Evolutionary conservation across 306 rosid species (phyloP).

Genomic region (Cucumis cinereus): DNA sequence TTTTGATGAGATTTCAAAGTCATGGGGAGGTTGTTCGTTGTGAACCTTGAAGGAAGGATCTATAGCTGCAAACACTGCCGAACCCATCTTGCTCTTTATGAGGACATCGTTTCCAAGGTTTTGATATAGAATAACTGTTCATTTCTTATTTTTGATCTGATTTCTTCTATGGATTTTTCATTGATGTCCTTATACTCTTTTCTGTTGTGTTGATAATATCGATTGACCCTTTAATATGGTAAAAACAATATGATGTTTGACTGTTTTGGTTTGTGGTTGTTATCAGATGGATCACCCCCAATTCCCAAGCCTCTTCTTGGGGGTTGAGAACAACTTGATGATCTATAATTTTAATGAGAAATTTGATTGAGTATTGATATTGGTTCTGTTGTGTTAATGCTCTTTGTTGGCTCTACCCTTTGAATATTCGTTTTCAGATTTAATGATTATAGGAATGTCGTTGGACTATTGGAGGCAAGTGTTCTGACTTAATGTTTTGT

Average conservation of each 20-base stretch:
- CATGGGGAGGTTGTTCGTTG: constrained; percentile 15
- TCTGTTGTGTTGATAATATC: not conserved
- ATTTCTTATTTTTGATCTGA: not conserved
- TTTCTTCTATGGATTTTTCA: not conserved
- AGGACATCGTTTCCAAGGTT: constrained; percentile 14
- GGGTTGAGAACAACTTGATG: not conserved
- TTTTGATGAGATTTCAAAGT: constrained; percentile 3
- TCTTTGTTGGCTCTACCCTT: not conserved
- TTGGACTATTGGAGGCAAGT: not conserved
- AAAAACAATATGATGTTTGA: not conserved
- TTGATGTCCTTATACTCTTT: not conserved
- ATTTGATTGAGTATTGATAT: not conserved
- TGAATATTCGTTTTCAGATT: not conserved
- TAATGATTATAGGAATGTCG: not conserved
- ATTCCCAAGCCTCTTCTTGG: not conserved
- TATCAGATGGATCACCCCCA: not conserved
- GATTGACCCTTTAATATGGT: not conserved
- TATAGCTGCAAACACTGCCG: constrained; percentile 15
- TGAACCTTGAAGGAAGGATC: constrained; percentile 16
- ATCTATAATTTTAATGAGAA: not conserved
- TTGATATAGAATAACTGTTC: not conserved
- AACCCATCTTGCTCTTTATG: constrained; percentile 17
- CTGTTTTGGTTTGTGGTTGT: not conserved
- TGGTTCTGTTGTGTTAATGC: not conserved
- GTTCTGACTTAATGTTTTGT: constrained; percentile 24